Base-by-base conservation (phyloP, 352 stramenopile genomes). In the Globisporangium perplexum region DNA sequence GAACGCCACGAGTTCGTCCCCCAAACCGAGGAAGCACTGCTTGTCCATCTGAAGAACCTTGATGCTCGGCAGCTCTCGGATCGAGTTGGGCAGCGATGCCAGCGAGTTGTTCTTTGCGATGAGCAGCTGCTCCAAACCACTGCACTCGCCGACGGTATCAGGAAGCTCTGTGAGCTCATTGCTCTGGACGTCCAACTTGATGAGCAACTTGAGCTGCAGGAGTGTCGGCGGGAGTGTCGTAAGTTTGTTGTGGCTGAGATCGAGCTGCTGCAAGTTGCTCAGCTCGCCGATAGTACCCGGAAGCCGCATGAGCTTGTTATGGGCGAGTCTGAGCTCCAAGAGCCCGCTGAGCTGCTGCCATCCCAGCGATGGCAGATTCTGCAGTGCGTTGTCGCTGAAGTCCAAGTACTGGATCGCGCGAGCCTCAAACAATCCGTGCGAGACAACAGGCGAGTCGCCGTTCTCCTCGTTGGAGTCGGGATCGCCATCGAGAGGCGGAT, bases 1-100 rank as follows among this genome's bases (percentile, higher is more conserved):
- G 47, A 75, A 86, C 0, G 30, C 50, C 7, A 78, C 64, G 24
- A 70, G 47, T 7, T 62, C 48, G 1, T 68, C 59, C 8, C 65
- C 36, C 26, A 86, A 46, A 4, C 49, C 70, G 33, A 86, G 59
- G 51, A 86, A 80, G 43, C 71, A 82, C 10, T 45, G 46, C 53
- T 80, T 83, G 47, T 86, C 75, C 20, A 86, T 50, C 11, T 69
- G 64, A 0, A 86, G 60, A 47, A 69, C 62, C 31, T 61, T 38
- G 1, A 86, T 58, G 7, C 20, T 55, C 11, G 50, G 44, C 1
- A 82, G 48, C 5, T 53, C 43, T 18, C 46, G 61, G 4, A 86
- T 33, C 14, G 50, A 56, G 0, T 36, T 44, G 22, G 75, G 71
- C 2, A 86, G 59, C 5, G 50, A 47, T 0, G 39, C 22, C 7